phyloP scores from a whole-genome alignment of 768 basidiomycete genomes.

The Auriscalpium orientale region DNA sequence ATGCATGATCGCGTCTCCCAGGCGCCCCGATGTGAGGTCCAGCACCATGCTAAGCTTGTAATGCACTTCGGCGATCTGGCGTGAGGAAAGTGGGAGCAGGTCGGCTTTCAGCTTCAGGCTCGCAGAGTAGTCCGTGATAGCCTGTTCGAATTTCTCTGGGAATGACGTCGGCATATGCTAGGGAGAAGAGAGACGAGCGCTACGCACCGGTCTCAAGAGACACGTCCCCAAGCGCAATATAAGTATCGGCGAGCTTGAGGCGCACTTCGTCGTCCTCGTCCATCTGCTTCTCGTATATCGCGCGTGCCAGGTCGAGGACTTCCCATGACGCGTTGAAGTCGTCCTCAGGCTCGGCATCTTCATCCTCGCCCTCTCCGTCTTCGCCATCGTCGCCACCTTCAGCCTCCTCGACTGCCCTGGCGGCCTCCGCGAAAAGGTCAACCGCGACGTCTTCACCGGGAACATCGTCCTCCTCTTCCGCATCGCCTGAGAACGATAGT shows the following conservation, averaged over 20 bases:
- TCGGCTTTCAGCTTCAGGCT: constrained; percentile 66
- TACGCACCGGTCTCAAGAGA: constrained; percentile 86
- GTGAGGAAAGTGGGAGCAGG: constrained; percentile 78
- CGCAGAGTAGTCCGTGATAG: constrained; percentile 78
- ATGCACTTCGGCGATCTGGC: constrained; percentile 89
- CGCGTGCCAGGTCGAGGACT: constrained; percentile 88
- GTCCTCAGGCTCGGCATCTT: constrained; percentile 82
- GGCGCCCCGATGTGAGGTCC: constrained; percentile 80
- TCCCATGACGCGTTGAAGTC: constrained; percentile 99
- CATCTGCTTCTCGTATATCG: constrained; percentile 69
- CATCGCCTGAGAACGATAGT: constrained; percentile 77
- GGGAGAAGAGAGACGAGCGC: background rate
- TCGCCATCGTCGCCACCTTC: constrained; percentile 41
- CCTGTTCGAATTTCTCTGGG: constrained; percentile 93
- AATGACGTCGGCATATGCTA: background rate
- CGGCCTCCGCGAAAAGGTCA: constrained; percentile 57
- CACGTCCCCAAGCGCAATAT: constrained; percentile 89
- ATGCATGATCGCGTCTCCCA: constrained; percentile 75
- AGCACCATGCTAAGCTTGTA: constrained; percentile 92
- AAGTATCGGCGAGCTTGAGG: constrained; percentile 86
- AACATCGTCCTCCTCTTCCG: constrained; percentile 47
- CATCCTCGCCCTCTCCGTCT: constrained; percentile 52
- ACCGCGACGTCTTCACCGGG: constrained; percentile 42
- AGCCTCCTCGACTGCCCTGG: constrained; percentile 36
- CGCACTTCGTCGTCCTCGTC: constrained; percentile 53